These are phyloP conservation scores for Rhododendron griersonianum DNA, from an alignment of 148 eudicot genomes.

Conservation along the genomic window DNA sequence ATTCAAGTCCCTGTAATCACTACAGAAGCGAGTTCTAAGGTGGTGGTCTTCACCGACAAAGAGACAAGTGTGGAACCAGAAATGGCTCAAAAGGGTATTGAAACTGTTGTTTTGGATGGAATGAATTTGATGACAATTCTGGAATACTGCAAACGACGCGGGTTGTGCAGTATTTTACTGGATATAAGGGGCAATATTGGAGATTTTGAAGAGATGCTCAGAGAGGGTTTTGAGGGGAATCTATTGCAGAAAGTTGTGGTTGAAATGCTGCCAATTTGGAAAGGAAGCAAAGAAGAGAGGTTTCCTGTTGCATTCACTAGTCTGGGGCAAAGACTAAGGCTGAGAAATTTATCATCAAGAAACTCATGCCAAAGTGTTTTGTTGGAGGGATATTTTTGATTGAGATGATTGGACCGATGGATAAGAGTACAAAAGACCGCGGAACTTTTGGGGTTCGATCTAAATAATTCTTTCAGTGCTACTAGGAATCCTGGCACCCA, in stretches of 20 bases:
- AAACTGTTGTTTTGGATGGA: slow-evolving; percentile 49
- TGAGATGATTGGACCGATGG: neutral
- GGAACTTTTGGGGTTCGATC: neutral
- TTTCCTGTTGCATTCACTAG: slow-evolving; percentile 23
- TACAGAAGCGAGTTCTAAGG: slow-evolving; percentile 33
- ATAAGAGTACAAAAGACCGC: neutral
- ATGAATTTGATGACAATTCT: slow-evolving; percentile 52
- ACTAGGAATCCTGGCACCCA: neutral
- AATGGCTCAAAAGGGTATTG: slow-evolving; percentile 43
- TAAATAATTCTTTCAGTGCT: neutral
- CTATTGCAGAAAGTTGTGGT: slow-evolving; percentile 69
- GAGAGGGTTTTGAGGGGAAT: slow-evolving; percentile 47
- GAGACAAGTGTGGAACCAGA: slow-evolving; percentile 33
- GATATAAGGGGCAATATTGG: slow-evolving; percentile 54
- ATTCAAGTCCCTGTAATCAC: slow-evolving; percentile 32
- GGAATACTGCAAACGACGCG: slow-evolving; percentile 61
- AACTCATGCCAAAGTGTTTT: slow-evolving; percentile 43
- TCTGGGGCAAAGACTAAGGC: slow-evolving; percentile 20
- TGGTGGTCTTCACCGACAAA: slow-evolving; percentile 50
- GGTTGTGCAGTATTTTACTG: slow-evolving; percentile 65
- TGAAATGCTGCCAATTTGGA: slow-evolving; percentile 66
- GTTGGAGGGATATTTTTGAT: slow-evolving; percentile 74
- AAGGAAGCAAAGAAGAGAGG: slow-evolving; percentile 25
- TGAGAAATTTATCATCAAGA: slow-evolving; percentile 47
- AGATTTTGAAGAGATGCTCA: slow-evolving; percentile 59